Evolutionary conservation across 371 early-diverging fungal genomes (phyloP).

Genomic region (Cladochytrium tenue): DNA sequence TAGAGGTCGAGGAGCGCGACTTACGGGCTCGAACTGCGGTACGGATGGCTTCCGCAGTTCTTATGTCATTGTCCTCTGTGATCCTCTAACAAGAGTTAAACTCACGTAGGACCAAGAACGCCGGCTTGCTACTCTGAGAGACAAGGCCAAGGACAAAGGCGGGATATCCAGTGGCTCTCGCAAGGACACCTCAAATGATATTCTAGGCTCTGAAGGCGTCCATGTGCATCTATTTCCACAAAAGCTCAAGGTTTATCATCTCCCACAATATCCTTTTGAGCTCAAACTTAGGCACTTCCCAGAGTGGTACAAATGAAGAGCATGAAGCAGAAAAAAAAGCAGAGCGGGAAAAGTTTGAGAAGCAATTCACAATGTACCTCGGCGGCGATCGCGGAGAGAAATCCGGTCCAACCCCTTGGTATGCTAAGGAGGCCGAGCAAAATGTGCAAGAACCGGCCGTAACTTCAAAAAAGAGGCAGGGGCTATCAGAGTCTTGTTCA

Average conservation of each 20-base stretch:
- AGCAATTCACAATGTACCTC: conserved; percentile 68
- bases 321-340: conserved; percentile 58
- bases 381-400: conserved; percentile 28
- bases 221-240: conserved; percentile 66
- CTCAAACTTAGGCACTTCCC: background rate
- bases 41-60: background rate
- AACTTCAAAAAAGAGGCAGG: background rate
- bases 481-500: background rate
- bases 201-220: conserved; percentile 19
- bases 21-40: conserved; percentile 39
- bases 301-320: conserved; percentile 51
- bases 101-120: conserved; percentile 27
- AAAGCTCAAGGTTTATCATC: conserved; percentile 22
- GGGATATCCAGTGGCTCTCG: conserved; percentile 23
- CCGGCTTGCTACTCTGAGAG: conserved; percentile 21
- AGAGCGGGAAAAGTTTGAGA: conserved; percentile 56
- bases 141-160: conserved; percentile 5
- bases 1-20: conserved; percentile 63
- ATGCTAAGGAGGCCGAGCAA: conserved; percentile 14
- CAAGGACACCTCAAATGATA: background rate
- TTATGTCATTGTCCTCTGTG: background rate
- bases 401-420: conserved; percentile 31
- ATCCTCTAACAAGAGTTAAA: too few relatives aligned
- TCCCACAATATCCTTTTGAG: conserved; percentile 1
- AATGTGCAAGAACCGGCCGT: background rate